Evolutionary conservation across 495 filamentous ascomycete genomes (phyloP), one percentile per base, ranked within the genome.

Genomic region (Venustampulla echinocandica): DNA sequence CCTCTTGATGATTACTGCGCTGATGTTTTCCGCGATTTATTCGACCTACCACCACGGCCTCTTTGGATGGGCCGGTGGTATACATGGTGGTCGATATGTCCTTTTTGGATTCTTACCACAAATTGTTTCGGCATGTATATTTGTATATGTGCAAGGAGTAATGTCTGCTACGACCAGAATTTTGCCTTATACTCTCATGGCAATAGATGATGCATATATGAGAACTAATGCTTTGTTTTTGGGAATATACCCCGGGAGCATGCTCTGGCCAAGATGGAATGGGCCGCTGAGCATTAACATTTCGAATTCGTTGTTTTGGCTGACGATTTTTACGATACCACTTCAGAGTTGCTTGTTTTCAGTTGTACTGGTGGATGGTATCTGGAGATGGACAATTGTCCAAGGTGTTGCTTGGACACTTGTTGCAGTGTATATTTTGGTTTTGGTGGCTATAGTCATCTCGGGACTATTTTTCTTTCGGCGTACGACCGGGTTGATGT

Each of bases 21-120:
- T 94, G 14, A 68, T 81, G 7, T 82, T 89, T 58, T 82, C 74
- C 60, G 88, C 84, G 44, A 67, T 86, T 18, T 90, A 74, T 64
- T 88, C 87, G 3, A 64, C 69, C 18, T 56, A 64, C 4, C 73
- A 82, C 44, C 53, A 69, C 7, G 86, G 89, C 0, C 59, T 95
- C 4, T 77, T 75, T 62, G 55, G 66, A 9, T 95, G 87, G 61
- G 62, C 61, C 17, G 70, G 71, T 20, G 63, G 58, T 44, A 79
- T 82, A 37, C 79, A 81, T 40, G 81, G 79, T 19, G 65, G 68
- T 7, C 74, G 78, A n/a, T 95, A 93, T 59, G 95, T 95, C 61
- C 65, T 94, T 43, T 85, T 93, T 59, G 74, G 86, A 47, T 87
- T 89, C 57, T 60, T 95, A 5, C 89, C 89, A 3, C 86, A 85